Base-by-base conservation (phyloP, 345 rosid species). In the Nasturtium officinale region DNA sequence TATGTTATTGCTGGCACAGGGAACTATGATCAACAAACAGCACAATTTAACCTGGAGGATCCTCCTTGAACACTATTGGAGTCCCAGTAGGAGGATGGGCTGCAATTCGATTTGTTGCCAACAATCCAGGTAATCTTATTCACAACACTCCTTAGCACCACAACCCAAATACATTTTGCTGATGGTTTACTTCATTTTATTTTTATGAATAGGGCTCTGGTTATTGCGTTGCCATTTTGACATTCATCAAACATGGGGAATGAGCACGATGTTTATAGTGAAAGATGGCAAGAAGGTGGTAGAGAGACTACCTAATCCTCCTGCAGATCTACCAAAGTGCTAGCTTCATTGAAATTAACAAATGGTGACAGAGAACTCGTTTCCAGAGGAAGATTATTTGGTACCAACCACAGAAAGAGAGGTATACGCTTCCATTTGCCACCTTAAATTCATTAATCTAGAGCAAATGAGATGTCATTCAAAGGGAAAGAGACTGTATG, bases 21-120 rank as follows among this genome's bases (percentile, higher is more conserved):
- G 5, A 82, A 90, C 72, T 92, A 84, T 25, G 79, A 88, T 42
- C 82, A 88, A 12, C 82, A 40, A 78, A 78, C 86, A 9, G 84
- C 82, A 20, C 55, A 37, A 12, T 81, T 88, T 51, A 90, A 90
- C 79, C 46, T 92, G 61, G 82, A 83, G 12, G 96, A 92, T 83
- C 96, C 98, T 5, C 95, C 96, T 45, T 88, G 90, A 92, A 88
- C 86, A 88, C 91, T 32, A 86, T 92, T 25, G 98, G 95, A 69
- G 96, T 92, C 43, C 96, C 96, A 0, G 91, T 85, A 13, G 96
- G 96, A 3, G 96, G 96, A 70, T 92, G 98, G 96, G 96, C 98
- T 18, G 98, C 86, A 4, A 80, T 92, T 58, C 81, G 95, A n/a
- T 87, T 88, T 42, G 80, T 75, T 5, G 95, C 95, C 23, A 87